A percentile compares a stretch with the other conserved stretches of the same genome.
These are phyloP conservation scores for Zymoseptoria crescenta DNA, from an alignment of 2,329 filamentous ascomycete species.

Conservation along the genomic window DNA sequence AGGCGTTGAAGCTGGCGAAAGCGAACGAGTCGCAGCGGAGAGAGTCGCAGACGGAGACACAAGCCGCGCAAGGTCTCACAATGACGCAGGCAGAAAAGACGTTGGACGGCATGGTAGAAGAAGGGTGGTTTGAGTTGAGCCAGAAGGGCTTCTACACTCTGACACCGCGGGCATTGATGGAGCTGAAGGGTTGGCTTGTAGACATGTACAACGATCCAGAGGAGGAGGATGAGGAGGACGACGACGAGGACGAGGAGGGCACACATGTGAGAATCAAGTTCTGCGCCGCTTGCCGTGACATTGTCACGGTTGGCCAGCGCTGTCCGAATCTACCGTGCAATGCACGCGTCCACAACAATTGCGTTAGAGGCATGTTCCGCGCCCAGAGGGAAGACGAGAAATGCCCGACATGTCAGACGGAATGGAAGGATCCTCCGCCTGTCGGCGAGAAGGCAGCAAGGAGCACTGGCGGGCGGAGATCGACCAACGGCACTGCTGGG, in stretches of 20 bases:
- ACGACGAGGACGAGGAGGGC: slow-evolving; percentile 32
- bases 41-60: slow-evolving; percentile 21
- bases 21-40: slow-evolving; percentile 27
- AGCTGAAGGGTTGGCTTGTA: slow-evolving; percentile 75
- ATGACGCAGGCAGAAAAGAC: slow-evolving; percentile 70
- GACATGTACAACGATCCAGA: slow-evolving; percentile 79
- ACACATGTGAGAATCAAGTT: slow-evolving; percentile 68
- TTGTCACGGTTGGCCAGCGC: slow-evolving; percentile 76
- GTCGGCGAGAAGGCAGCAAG: slow-evolving; percentile 46
- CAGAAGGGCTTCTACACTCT: slow-evolving; percentile 64
- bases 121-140: slow-evolving; percentile 80
- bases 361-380: slow-evolving; percentile 65
- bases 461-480: slow-evolving; percentile 7
- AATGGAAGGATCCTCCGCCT: slow-evolving; percentile 45
- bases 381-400: slow-evolving; percentile 48
- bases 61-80: slow-evolving; percentile 44
- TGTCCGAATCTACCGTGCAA: slow-evolving; percentile 62
- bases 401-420: slow-evolving; percentile 53
- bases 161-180: slow-evolving; percentile 70
- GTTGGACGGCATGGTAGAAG: slow-evolving; percentile 60
- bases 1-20: slow-evolving; percentile 63
- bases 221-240: slow-evolving; percentile 45
- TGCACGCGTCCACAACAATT: slow-evolving; percentile 68
- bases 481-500: slow-evolving; percentile 12
- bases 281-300: slow-evolving; percentile 81